Evolutionary conservation across 441 rosid genomes (phyloP).

Genomic region (Populus trichocarpa): DNA sequence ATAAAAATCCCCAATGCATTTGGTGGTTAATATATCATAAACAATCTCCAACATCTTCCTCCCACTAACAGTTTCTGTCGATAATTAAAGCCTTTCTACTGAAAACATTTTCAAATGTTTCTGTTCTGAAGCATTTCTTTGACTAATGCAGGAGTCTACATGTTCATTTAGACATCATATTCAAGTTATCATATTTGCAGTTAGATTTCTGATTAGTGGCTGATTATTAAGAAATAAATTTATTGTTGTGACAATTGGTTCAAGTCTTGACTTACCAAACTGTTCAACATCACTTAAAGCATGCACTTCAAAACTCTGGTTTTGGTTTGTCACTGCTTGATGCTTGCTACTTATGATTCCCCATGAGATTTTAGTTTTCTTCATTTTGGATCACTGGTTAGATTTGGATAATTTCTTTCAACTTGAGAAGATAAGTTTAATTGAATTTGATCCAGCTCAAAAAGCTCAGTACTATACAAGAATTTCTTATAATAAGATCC

Average conservation of each 20-base stretch:
- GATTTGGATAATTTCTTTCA: not conserved
- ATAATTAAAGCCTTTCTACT: no score
- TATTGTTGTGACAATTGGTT: not conserved
- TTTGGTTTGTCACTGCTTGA: not conserved
- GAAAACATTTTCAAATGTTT: not conserved
- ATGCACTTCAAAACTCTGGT: not conserved
- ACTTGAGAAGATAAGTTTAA: not conserved
- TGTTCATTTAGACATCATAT: not conserved
- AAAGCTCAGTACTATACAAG: not conserved
- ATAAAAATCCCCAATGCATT: not conserved
- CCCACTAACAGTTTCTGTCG: not conserved
- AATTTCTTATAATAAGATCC: not conserved
- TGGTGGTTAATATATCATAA: not conserved
- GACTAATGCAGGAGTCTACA: not conserved
- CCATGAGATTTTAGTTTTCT: not conserved
- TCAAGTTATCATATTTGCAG: not conserved
- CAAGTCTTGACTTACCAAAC: not conserved
- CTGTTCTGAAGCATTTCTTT: not conserved
- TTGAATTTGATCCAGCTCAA: not conserved
- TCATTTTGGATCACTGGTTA: not conserved
- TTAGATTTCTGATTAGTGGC: not conserved
- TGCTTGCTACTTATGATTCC: not conserved
- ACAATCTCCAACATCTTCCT: not conserved
- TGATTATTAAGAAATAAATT: not conserved
- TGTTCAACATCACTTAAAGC: not conserved